Evolutionary conservation across 805 yeast species (phyloP).

Genomic region (Pichia paraexigua): DNA sequence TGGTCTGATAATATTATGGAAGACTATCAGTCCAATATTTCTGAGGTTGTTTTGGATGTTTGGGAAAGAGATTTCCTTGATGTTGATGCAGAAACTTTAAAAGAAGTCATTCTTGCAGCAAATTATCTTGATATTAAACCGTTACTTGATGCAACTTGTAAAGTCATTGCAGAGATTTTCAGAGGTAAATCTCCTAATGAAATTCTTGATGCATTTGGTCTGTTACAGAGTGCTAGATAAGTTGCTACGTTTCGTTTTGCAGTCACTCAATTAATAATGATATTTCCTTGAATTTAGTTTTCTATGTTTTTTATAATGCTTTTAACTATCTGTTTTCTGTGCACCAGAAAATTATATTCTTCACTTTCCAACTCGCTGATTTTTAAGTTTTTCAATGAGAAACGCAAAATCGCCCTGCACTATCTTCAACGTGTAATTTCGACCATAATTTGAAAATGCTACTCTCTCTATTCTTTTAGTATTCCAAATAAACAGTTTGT

Average conservation of each 20-base stretch:
- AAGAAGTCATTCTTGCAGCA: constrained; percentile 70
- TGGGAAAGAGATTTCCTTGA: constrained; percentile 89
- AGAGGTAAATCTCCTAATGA: constrained; percentile 68
- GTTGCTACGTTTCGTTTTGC: background rate
- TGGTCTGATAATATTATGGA: constrained; percentile 37
- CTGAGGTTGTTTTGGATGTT: constrained; percentile 35
- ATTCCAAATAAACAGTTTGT: background rate
- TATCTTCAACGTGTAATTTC: too few relatives aligned
- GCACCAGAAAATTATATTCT: background rate
- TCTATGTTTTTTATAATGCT: too few relatives aligned
- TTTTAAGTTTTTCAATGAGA: background rate
- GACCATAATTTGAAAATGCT: background rate
- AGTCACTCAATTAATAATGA: background rate
- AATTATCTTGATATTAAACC: constrained; percentile 66
- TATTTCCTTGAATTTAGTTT: background rate
- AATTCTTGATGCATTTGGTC: constrained; percentile 59
- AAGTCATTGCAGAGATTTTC: constrained; percentile 70
- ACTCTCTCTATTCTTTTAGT: background rate
- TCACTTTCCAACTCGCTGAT: background rate
- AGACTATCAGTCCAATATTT: constrained; percentile 54
- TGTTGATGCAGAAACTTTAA: constrained; percentile 77
- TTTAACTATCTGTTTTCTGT: too few relatives aligned
- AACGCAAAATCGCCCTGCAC: background rate
- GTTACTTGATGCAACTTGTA: constrained; percentile 61
- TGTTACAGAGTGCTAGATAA: constrained; percentile 24